phyloP scores from a whole-genome alignment of 352 stramenopile species.

The Phytophthora sansomeana region DNA sequence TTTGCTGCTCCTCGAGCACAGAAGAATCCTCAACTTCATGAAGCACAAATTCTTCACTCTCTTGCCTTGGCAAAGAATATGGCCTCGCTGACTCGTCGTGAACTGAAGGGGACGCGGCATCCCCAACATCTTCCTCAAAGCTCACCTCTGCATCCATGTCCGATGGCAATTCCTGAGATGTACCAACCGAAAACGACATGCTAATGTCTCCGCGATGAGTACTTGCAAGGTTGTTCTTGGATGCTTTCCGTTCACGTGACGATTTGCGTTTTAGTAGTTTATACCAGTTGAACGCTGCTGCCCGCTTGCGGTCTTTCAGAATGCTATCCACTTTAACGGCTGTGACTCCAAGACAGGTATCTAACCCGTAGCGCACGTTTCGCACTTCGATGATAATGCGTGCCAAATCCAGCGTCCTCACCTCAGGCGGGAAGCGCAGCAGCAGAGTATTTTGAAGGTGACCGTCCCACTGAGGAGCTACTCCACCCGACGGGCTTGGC shows the following conservation, averaged over 20 bases:
- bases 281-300: constrained; percentile 89
- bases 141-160: constrained; percentile 58
- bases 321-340: constrained; percentile 86
- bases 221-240: constrained; percentile 53
- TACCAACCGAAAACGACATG: constrained; percentile 86
- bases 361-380: constrained; percentile 85
- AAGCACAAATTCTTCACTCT: constrained; percentile 50
- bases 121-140: constrained; percentile 44
- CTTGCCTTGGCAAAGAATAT: constrained; percentile 39
- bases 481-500: constrained; percentile 75
- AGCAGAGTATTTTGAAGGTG: constrained; percentile 85
- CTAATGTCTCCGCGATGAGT: constrained; percentile 79
- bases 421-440: constrained; percentile 71
- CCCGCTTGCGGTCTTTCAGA: constrained; percentile 75
- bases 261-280: constrained; percentile 86
- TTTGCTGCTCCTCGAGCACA: constrained; percentile 39
- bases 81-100: constrained; percentile 31
- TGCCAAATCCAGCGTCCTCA: constrained; percentile 68
- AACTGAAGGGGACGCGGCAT: constrained; percentile 32
- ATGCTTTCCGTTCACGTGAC: constrained; percentile 58
- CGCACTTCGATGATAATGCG: constrained; percentile 89
- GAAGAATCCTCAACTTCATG: constrained; percentile 55
- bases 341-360: constrained; percentile 86
- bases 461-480: constrained; percentile 78
- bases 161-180: constrained; percentile 78